Evolutionary conservation across 2,329 filamentous ascomycete species (phyloP).

Genomic region (Hypoxylon sp.): DNA sequence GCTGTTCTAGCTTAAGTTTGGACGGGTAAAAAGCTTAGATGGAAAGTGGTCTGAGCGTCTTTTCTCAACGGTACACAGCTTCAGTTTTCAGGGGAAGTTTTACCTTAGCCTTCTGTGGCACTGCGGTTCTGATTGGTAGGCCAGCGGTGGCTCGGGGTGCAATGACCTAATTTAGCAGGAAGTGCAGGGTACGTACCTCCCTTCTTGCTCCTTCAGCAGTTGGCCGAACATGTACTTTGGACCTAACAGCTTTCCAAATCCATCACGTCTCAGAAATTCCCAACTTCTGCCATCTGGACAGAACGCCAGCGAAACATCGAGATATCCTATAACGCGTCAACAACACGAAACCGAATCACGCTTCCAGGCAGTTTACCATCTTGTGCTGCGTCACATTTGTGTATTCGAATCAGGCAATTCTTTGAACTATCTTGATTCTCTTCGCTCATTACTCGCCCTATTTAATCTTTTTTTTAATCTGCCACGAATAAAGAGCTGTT

Average conservation of each 20-base stretch:
- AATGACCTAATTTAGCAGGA: slow-evolving; percentile 41
- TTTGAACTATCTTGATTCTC: slow-evolving; percentile 39
- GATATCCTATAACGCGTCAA: slow-evolving; percentile 20
- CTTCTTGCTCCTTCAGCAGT: slow-evolving; percentile 2
- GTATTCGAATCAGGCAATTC: slow-evolving; percentile 28
- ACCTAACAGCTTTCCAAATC: slow-evolving; percentile 42
- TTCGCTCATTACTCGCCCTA: slow-evolving; percentile 39
- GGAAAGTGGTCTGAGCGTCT: slow-evolving; percentile 22
- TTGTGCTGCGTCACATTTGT: slow-evolving; percentile 27
- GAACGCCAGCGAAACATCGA: slow-evolving; percentile 24
- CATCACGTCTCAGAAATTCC: slow-evolving; percentile 37
- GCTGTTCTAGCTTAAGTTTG: slow-evolving; percentile 1
- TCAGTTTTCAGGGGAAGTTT: slow-evolving; percentile 36
- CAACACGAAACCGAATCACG: slow-evolving; percentile 12
- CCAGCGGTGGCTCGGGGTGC: slow-evolving; percentile 23
- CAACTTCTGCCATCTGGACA: slow-evolving; percentile 27
- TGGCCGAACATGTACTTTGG: slow-evolving; percentile 7
- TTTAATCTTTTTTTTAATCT: slow-evolving; percentile 35
- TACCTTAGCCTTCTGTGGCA: slow-evolving; percentile 33
- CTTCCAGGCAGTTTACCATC: neutral
- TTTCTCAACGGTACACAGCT: slow-evolving; percentile 30
- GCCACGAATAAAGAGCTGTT: slow-evolving; percentile 16
- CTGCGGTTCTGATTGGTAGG: slow-evolving; percentile 27
- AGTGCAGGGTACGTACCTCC: slow-evolving; percentile 20
- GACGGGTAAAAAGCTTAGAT: slow-evolving; percentile 2